A percentile compares a stretch with the other conserved stretches of the same genome.
phyloP scores from a whole-genome alignment of 805 yeast genomes.

The Yamadazyma olivae region DNA sequence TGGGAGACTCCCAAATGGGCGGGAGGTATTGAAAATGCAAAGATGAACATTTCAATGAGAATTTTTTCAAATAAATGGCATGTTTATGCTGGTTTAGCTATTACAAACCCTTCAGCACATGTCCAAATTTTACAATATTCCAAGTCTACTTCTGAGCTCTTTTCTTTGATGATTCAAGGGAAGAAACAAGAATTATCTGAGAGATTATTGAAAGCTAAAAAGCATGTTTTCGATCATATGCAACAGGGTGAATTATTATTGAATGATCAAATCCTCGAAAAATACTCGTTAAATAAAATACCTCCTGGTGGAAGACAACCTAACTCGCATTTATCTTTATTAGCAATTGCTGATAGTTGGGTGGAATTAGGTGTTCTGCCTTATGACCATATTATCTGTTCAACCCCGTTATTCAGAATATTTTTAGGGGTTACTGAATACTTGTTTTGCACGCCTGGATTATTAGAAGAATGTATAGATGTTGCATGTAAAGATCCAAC shows the following conservation, averaged over 20 bases:
- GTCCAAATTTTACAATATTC: conserved; percentile 89
- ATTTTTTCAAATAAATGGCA: conserved; percentile 96
- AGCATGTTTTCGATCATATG: conserved; percentile 72
- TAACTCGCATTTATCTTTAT: conserved; percentile 83
- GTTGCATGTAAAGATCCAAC: conserved; percentile 65
- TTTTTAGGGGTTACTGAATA: conserved; percentile 94
- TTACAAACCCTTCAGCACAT: conserved; percentile 93
- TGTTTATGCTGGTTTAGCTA: conserved; percentile 96
- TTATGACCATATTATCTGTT: conserved; percentile 94
- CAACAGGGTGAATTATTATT: conserved; percentile 59
- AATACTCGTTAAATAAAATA: conserved; percentile 70
- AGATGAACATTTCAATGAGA: conserved; percentile 86
- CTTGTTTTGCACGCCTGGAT: conserved; percentile 76
- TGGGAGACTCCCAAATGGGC: conserved; percentile 86
- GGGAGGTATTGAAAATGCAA: conserved; percentile 96
- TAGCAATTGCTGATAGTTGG: conserved; percentile 96
- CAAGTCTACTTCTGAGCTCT: conserved; percentile 75
- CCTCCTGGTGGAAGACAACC: conserved; percentile 70
- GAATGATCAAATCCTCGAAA: conserved; percentile 75
- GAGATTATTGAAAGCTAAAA: conserved; percentile 64
- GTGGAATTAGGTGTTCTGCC: conserved; percentile 79
- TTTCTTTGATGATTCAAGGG: conserved; percentile 76
- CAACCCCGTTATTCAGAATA: conserved; percentile 88
- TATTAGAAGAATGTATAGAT: conserved; percentile 75
- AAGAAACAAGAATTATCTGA: conserved; percentile 53